phyloP scores from a whole-genome alignment of 139 green algal species.

The Yamagishiella unicocca region DNA sequence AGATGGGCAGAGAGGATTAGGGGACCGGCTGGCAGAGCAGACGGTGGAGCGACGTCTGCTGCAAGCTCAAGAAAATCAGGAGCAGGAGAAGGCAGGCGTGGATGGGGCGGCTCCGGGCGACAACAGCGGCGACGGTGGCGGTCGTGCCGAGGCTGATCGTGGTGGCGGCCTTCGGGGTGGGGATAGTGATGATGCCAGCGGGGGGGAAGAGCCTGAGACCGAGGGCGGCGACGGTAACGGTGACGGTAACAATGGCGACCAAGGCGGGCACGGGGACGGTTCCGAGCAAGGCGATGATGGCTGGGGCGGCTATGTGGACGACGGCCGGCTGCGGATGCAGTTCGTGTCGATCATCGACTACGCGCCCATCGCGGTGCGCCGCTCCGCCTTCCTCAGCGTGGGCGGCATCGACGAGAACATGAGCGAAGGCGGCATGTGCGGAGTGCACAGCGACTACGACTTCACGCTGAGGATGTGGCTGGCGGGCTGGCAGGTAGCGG shows the following conservation, averaged over 20 bases:
- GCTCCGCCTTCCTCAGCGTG: conserved; percentile 21
- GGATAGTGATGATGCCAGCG: too few relatives aligned
- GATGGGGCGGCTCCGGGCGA: too few relatives aligned
- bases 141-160: too few relatives aligned
- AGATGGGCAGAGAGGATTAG: too few relatives aligned
- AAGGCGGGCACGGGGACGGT: not conserved
- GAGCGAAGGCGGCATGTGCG: conserved; percentile 33
- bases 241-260: not conserved
- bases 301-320: not conserved
- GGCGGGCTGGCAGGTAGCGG: conserved; percentile 45
- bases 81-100: too few relatives aligned
- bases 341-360: conserved; percentile 46
- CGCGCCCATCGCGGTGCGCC: conserved; percentile 44
- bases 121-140: too few relatives aligned
- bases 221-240: too few relatives aligned
- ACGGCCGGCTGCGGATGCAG: conserved; percentile 14
- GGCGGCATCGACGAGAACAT: conserved; percentile 50
- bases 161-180: too few relatives aligned
- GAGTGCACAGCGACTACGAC: conserved; percentile 43
- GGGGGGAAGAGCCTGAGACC: not conserved
- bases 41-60: too few relatives aligned
- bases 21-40: not conserved
- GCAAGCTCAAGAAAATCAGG: too few relatives aligned
- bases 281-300: too few relatives aligned
- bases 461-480: conserved; percentile 27